Evolutionary conservation across 129 eudicot species (phyloP).

Genomic region (Erigeron canadensis): DNA sequence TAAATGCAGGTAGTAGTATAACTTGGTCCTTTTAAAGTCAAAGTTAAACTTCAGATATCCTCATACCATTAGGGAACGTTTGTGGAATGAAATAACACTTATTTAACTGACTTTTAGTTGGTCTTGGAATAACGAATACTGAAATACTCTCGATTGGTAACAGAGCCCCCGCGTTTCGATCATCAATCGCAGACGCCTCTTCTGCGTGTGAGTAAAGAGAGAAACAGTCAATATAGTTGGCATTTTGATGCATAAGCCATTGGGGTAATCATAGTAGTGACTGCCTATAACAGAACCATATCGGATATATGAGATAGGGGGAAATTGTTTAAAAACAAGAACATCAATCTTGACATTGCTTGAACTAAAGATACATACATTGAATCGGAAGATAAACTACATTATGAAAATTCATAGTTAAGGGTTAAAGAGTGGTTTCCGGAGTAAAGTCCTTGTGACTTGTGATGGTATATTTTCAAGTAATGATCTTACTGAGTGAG

Average conservation of each 20-base stretch:
- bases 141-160: too few relatives aligned
- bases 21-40: neutral
- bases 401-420: neutral
- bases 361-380: neutral
- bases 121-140: too few relatives aligned
- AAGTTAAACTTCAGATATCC: too few relatives aligned
- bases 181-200: too few relatives aligned
- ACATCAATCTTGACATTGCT: neutral
- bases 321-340: neutral
- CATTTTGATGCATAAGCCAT: neutral
- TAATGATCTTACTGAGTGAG: neutral
- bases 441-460: neutral
- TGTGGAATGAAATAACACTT: neutral
- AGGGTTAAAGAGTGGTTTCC: neutral
- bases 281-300: neutral
- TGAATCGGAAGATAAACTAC: neutral
- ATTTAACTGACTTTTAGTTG: too few relatives aligned
- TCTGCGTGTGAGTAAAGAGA: too few relatives aligned
- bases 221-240: neutral
- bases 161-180: too few relatives aligned
- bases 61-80: neutral
- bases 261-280: neutral
- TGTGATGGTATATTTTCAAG: neutral
- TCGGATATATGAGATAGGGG: neutral
- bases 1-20: neutral